These are phyloP conservation scores for Malassezia sp. DNA, from an alignment of 1,284 basidiomycete species.

Conservation along the genomic window DNA sequence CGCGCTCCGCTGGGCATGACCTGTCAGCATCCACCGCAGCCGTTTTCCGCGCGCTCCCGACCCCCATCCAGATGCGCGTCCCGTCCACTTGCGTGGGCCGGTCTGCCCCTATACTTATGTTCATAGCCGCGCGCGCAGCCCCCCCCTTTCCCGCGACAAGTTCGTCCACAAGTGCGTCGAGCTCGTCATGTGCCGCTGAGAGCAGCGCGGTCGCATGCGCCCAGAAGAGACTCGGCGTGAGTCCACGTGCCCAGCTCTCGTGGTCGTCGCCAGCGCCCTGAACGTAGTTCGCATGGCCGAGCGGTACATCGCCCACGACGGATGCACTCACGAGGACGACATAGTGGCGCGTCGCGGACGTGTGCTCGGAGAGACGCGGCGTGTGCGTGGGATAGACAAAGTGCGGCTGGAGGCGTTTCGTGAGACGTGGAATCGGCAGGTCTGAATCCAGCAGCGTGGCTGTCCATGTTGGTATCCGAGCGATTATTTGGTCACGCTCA, in stretches of 20 bases:
- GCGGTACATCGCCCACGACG: slow-evolving; percentile 19
- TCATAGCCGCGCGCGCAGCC: too few relatives aligned
- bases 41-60: neutral
- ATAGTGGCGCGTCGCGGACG: slow-evolving; percentile 2
- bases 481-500: slow-evolving; percentile 64
- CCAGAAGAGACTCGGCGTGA: slow-evolving; percentile 68
- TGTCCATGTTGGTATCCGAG: slow-evolving; percentile 58
- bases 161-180: slow-evolving; percentile 51
- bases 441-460: slow-evolving; percentile 52
- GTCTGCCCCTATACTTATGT: too few relatives aligned
- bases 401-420: slow-evolving; percentile 55
- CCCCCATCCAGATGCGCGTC: neutral
- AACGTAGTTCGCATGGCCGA: slow-evolving; percentile 53
- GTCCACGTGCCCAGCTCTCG: slow-evolving; percentile 68
- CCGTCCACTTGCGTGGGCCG: neutral
- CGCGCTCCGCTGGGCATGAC: too few relatives aligned
- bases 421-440: slow-evolving; percentile 45
- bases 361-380: neutral
- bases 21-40: too few relatives aligned
- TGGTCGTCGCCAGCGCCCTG: slow-evolving; percentile 84
- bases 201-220: slow-evolving; percentile 53
- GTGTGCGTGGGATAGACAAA: slow-evolving; percentile 51
- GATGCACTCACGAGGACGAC: slow-evolving; percentile 42
- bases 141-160: too few relatives aligned
- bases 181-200: too few relatives aligned